Conservation (phyloP, 768 basidiomycete species). For the Collybia sordida region DNA sequence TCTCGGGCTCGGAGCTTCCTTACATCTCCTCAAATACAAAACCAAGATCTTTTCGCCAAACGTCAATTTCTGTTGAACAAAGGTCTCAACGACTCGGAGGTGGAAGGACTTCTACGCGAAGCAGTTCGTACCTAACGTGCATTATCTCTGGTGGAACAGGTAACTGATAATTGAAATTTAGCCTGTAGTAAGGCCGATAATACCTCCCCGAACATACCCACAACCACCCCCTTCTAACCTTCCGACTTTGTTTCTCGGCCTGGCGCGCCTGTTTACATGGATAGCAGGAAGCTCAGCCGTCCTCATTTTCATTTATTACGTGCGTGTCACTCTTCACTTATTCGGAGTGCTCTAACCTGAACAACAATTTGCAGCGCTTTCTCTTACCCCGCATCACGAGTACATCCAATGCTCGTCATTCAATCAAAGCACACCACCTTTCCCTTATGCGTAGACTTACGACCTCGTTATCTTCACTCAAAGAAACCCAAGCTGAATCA, state of each 20-base stretch:
- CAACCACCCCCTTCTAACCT: slow-evolving; percentile 67
- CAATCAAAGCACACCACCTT: slow-evolving; percentile 61
- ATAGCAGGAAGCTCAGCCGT: slow-evolving; percentile 60
- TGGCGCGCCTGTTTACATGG: slow-evolving; percentile 65
- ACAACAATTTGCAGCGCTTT: slow-evolving; percentile 47
- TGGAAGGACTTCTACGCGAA: slow-evolving; percentile 57
- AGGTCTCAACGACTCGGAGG: slow-evolving; percentile 61
- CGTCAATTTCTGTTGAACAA: slow-evolving; percentile 69
- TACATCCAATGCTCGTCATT: slow-evolving; percentile 59
- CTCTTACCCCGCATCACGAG: slow-evolving; percentile 65
- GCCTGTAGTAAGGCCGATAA: slow-evolving; percentile 39
- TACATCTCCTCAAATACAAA: slow-evolving; percentile 59
- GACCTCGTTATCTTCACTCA: slow-evolving; percentile 53
- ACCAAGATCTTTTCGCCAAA: slow-evolving; percentile 57
- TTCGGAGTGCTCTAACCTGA: slow-evolving; percentile 5
- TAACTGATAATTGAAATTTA: slow-evolving; percentile 6
- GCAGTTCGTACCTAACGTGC: neutral
- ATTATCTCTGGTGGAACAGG: too few species aligned
- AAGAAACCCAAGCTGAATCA: slow-evolving; percentile 52
- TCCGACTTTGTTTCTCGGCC: slow-evolving; percentile 62
- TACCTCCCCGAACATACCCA: slow-evolving; percentile 77
- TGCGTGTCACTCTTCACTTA: slow-evolving; percentile 29
- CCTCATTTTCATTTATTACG: slow-evolving; percentile 64
- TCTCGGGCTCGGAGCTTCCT: slow-evolving; percentile 64
- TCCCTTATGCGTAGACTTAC: slow-evolving; percentile 54